phyloP scores from a whole-genome alignment of 192 early-diverging fungal species.

The Coemansia sp. region DNA sequence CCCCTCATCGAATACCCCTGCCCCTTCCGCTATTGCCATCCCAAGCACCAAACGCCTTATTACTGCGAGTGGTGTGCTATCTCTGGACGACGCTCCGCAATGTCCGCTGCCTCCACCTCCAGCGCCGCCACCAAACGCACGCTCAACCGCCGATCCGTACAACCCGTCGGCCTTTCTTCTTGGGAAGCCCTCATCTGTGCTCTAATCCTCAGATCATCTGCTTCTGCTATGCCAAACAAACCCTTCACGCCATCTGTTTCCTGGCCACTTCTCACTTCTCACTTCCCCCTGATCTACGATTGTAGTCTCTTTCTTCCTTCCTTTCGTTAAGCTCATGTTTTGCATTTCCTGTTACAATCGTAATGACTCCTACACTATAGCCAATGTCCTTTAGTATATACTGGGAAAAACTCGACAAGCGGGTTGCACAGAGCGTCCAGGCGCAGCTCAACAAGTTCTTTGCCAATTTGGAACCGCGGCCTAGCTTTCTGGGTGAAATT shows the following conservation, averaged over 20 bases:
- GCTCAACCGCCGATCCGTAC: background rate
- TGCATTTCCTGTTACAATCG: no score
- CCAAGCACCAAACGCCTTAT: background rate
- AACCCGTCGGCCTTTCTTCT: background rate
- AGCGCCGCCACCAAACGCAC: background rate
- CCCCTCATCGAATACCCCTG: no score
- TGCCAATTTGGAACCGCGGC: constrained; percentile 57
- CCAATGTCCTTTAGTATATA: constrained; percentile 69
- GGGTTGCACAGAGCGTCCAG: constrained; percentile 63
- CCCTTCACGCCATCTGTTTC: background rate
- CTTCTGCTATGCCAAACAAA: background rate
- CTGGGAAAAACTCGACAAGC: constrained; percentile 68
- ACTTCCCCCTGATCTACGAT: no score
- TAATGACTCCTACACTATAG: no score
- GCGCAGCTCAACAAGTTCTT: constrained; percentile 67
- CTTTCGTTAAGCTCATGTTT: no score
- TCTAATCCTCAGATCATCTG: background rate
- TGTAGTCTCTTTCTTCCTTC: no score
- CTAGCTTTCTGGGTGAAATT: constrained; percentile 70
- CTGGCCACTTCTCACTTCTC: no score
- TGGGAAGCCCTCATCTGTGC: background rate
- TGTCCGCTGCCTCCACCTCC: constrained; percentile 13
- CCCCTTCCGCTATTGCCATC: background rate
- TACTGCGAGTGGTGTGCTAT: background rate
- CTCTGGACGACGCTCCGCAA: constrained; percentile 8